Conservation (phyloP, 306 rosid species). For the Ormosia semicastrata region DNA sequence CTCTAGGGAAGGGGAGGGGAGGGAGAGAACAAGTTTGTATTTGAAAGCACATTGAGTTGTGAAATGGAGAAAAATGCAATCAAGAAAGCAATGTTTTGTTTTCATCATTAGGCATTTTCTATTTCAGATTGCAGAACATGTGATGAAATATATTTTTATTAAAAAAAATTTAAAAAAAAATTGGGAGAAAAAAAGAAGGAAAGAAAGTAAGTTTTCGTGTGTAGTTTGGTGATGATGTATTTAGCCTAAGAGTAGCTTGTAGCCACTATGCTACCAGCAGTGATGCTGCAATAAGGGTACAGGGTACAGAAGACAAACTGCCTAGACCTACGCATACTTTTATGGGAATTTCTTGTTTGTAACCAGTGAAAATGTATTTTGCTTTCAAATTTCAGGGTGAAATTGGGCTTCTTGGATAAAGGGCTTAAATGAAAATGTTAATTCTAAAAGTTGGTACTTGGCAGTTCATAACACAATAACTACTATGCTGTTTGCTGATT, state of each 20-base stretch:
- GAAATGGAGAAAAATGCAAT: background rate
- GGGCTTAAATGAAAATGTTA: background rate
- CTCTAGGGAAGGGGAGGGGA: background rate
- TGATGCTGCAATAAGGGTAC: too few species aligned
- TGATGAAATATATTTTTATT: background rate
- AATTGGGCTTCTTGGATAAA: background rate
- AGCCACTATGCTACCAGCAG: too few species aligned
- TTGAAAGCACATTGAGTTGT: conserved; percentile 4
- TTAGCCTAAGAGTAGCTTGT: too few species aligned
- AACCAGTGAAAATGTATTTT: background rate
- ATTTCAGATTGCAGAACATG: background rate
- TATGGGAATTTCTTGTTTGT: background rate
- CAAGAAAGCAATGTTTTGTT: conserved; percentile 13
- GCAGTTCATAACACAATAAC: background rate
- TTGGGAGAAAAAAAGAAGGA: background rate
- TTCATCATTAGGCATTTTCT: conserved; percentile 14
- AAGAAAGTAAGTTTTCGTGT: background rate
- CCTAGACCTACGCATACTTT: background rate
- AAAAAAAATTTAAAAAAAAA: background rate
- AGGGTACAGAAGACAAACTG: too few species aligned
- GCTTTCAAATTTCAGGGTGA: too few species aligned
- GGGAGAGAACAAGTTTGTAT: background rate
- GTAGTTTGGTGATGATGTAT: background rate
- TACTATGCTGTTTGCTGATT: background rate
- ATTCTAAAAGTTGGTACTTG: background rate